Percentiles rank a stretch among this genome's conserved stretches.
Conservation (phyloP, 305 asterid genomes). For the Solanum aculeatissimum region DNA sequence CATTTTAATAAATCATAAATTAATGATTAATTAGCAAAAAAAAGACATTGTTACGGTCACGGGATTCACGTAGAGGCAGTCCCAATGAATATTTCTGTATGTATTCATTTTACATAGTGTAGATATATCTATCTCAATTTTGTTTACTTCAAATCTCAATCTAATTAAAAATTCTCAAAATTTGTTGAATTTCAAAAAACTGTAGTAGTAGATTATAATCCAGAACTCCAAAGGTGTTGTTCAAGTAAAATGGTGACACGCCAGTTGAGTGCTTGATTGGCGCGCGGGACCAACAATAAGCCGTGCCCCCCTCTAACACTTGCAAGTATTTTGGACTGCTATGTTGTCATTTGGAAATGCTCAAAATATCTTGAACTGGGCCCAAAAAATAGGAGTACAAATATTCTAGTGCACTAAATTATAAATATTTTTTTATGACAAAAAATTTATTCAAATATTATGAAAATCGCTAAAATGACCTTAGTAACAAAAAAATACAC, state of each 20-base stretch:
- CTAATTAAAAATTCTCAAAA: not conserved
- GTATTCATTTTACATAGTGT: not conserved
- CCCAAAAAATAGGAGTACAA: not conserved
- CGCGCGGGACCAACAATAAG: not conserved
- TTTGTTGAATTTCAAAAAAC: not conserved
- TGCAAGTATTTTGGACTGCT: not conserved
- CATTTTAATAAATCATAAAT: not conserved
- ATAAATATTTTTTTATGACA: not conserved
- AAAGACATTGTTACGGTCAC: not conserved
- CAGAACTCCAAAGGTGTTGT: not conserved
- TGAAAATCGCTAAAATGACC: not conserved
- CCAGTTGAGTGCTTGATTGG: not conserved
- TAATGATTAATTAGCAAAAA: not conserved
- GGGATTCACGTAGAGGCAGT: not conserved
- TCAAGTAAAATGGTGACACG: not conserved
- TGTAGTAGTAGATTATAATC: not conserved
- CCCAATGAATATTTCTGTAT: not conserved
- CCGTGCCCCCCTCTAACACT: not conserved
- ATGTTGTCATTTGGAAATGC: not conserved
- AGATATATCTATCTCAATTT: not conserved
- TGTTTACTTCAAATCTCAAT: not conserved
- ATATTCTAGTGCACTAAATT: not conserved
- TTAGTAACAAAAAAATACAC: not conserved
- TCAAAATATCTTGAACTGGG: not conserved
- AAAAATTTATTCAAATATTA: not conserved